phyloP scores from a whole-genome alignment of 306 rosid species.

The Glycine soja region DNA sequence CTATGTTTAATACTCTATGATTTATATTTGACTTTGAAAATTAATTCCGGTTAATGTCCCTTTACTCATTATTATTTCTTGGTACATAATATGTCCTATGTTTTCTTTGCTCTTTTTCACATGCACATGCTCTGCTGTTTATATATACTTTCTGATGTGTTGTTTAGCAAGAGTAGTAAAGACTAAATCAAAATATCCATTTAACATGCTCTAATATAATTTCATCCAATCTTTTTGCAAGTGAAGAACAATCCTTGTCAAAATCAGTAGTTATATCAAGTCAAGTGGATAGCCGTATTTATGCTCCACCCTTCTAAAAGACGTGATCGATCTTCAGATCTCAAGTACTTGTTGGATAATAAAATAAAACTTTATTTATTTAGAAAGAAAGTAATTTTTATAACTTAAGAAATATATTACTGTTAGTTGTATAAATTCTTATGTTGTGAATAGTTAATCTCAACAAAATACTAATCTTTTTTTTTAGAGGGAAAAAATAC shows the following conservation, averaged over 20 bases:
- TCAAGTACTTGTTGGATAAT: neutral
- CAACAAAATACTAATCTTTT: neutral
- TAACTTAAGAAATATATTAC: neutral
- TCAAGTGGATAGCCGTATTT: constrained; percentile 41
- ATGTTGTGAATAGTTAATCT: neutral
- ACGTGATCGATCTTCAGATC: neutral
- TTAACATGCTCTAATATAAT: neutral
- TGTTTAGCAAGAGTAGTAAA: neutral
- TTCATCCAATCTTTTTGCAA: constrained; percentile 3
- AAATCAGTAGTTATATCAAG: constrained; percentile 15
- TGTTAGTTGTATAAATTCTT: too few relatives aligned
- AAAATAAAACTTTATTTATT: neutral
- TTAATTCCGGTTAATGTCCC: constrained; percentile 25
- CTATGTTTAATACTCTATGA: constrained; percentile 1
- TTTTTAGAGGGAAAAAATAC: neutral
- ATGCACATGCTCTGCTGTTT: neutral
- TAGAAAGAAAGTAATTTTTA: neutral
- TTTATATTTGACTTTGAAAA: constrained; percentile 40
- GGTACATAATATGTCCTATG: constrained; percentile 33
- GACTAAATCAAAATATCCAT: constrained; percentile 16
- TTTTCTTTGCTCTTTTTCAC: constrained; percentile 14
- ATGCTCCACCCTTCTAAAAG: constrained; percentile 42
- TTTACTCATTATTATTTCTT: constrained; percentile 20
- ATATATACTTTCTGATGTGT: neutral
- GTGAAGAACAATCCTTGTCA: constrained; percentile 11